Base-by-base conservation (phyloP, 768 basidiomycete genomes). In the Xerocomellus chrysenteron region DNA sequence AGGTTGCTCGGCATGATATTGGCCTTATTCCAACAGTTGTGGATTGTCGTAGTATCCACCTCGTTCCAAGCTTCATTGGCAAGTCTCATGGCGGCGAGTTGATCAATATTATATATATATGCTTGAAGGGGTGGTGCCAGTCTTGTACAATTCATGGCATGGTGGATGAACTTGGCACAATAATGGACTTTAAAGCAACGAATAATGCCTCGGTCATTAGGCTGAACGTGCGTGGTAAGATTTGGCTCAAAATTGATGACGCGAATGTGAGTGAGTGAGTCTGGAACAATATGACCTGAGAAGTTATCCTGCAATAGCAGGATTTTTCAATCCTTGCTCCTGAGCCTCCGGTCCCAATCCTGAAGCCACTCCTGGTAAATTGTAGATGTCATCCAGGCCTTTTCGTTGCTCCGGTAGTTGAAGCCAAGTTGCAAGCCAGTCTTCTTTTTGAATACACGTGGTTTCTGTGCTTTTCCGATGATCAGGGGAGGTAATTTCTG, bases 401-500 rank as follows among this genome's bases (percentile, higher is more conserved):
- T 61, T 0, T 17, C 37, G 35, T 55, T 55, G 37, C 41, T 52
- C 9, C 2, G 3, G 17, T 61, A 61, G 4, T 55, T 2, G 14
- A 61, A 61, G 0, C 57, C 57, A 36, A 36, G 57, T 5, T 61
- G 37, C 0, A 6, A 0, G 0, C 60, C 47, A 5, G 57, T 61
- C 13, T 52, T 58, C 32, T 32, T 28, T 1, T 46, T 17, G 32
- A 61, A 61, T 13, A 39, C 13, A 4, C 9, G 7, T 0, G 53
- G 57, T 14, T 49, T 58, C 1, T 46, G 21, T 1, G 28, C 46
- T 4, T 58, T 61, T 12, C 57, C 53, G 26, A 61, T 61, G n/a
- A 61, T 36, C 5, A 61, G 48, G 1, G 39, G 50, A 2, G n/a
- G 41, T 0, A 58, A 19, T 21, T 61, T 60, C 2, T 11, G 5